Evolutionary conservation across 352 stramenopile genomes (phyloP).

Genomic region (Aphanomyces stellatus): DNA sequence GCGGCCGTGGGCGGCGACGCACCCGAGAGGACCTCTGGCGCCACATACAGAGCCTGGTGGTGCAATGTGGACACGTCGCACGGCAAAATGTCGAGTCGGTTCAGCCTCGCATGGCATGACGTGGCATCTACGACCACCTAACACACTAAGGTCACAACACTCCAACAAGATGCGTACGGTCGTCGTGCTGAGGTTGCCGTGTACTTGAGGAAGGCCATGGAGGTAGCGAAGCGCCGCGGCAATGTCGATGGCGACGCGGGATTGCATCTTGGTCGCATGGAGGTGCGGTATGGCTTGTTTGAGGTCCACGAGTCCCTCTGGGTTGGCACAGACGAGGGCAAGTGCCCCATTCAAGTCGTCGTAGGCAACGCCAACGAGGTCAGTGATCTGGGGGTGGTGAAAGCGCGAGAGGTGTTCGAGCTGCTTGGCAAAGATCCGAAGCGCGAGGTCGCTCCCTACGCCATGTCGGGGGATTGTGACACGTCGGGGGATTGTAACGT

Average conservation of each 20-base stretch:
- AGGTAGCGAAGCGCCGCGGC: neutral
- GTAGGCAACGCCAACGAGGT: neutral
- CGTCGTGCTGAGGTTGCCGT: neutral
- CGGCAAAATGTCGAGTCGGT: neutral
- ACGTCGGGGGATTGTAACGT: too few relatives aligned
- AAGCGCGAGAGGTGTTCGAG: neutral
- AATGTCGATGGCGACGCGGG: neutral
- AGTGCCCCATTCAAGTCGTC: neutral
- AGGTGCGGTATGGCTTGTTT: neutral
- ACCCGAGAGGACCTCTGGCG: neutral
- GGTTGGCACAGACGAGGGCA: neutral
- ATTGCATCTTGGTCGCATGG: neutral
- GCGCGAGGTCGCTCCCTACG: neutral
- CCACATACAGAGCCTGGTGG: conserved; percentile 7
- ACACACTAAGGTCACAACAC: too few relatives aligned
- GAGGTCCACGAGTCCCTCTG: neutral
- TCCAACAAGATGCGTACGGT: too few relatives aligned
- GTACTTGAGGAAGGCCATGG: neutral
- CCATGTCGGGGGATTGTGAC: too few relatives aligned
- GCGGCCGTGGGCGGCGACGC: neutral
- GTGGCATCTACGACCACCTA: neutral
- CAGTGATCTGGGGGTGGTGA: neutral
- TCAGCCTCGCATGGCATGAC: neutral
- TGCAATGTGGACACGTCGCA: conserved; percentile 2
- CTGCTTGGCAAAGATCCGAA: neutral